phyloP scores from a whole-genome alignment of 2,329 filamentous ascomycete genomes.

The Colletotrichum sp. region DNA sequence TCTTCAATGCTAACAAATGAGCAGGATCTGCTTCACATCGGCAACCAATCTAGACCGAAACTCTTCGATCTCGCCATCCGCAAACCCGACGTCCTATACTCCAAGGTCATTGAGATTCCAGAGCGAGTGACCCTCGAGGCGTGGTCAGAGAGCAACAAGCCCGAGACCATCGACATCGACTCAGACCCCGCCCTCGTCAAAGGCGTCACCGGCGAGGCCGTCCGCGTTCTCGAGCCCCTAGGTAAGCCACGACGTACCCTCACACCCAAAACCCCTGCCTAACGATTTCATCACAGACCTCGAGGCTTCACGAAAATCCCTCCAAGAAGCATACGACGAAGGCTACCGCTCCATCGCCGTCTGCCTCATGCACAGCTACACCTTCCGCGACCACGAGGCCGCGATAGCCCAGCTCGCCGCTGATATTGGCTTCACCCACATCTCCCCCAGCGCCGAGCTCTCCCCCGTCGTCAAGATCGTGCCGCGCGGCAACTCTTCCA shows the following conservation, averaged over 20 bases:
- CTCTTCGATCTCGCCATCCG: conserved; percentile 76
- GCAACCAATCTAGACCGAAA: conserved; percentile 74
- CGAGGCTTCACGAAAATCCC: conserved; percentile 53
- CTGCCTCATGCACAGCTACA: conserved; percentile 75
- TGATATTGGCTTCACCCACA: conserved; percentile 63
- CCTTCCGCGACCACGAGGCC: conserved; percentile 65
- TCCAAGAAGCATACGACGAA: conserved; percentile 64
- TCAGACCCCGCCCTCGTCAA: conserved; percentile 40
- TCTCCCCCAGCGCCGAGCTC: conserved; percentile 50
- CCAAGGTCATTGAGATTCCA: conserved; percentile 74
- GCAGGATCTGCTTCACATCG: conserved; percentile 73
- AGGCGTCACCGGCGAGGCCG: conserved; percentile 71
- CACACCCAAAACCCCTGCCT: background rate
- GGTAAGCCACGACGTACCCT: background rate
- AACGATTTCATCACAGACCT: conserved; percentile 38
- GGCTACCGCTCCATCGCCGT: conserved; percentile 72
- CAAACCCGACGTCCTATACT: conserved; percentile 72
- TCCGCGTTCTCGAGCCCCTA: conserved; percentile 68
- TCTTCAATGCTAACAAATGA: conserved; percentile 32
- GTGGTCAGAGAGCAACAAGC: conserved; percentile 18
- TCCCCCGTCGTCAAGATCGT: conserved; percentile 76
- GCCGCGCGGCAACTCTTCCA: conserved; percentile 76
- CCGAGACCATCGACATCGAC: background rate
- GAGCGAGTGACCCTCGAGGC: conserved; percentile 75
- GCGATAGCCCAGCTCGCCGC: conserved; percentile 37